These are phyloP conservation scores for Calonectria multiphialidica DNA, from an alignment of 2,329 filamentous ascomycete species.

Conservation along the genomic window DNA sequence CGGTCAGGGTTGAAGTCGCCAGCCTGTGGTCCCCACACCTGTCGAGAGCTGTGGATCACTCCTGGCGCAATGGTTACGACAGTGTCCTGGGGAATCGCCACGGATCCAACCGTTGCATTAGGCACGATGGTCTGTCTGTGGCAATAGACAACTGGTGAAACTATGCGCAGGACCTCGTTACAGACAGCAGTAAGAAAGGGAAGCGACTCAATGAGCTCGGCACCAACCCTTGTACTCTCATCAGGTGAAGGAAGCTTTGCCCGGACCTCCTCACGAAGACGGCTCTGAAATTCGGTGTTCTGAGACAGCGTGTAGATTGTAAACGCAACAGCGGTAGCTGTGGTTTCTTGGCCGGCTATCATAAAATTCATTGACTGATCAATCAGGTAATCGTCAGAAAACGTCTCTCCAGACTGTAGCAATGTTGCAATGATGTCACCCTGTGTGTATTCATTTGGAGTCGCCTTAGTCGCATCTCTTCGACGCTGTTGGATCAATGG, in stretches of 20 bases:
- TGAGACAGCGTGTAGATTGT: constrained; percentile 10
- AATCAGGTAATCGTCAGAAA: constrained; percentile 27
- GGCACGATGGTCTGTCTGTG: constrained; percentile 11
- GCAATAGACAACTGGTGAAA: constrained; percentile 18
- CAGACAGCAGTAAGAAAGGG: constrained; percentile 17
- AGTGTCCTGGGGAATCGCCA: constrained; percentile 3
- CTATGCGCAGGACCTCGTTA: constrained; percentile 18
- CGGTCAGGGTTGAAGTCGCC: constrained; percentile 11
- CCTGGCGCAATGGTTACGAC: constrained; percentile 16
- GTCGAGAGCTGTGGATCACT: constrained; percentile 11
- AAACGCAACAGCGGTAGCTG: constrained; percentile 15
- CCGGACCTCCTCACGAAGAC: constrained; percentile 16
- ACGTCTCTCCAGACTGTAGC: constrained; percentile 24
- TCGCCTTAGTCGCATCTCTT: not conserved
- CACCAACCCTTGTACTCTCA: not conserved
- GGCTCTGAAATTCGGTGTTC: constrained; percentile 11
- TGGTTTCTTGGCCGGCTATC: constrained; percentile 19
- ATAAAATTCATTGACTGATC: constrained; percentile 20
- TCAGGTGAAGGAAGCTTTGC: constrained; percentile 12
- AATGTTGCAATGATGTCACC: constrained; percentile 28
- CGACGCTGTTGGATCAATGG: constrained; percentile 28
- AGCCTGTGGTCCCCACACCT: constrained; percentile 13
- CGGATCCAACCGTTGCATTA: constrained; percentile 9
- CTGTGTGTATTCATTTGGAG: constrained; percentile 15
- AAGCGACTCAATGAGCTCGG: constrained; percentile 21